Percentiles rank a stretch among this genome's conserved stretches.
phyloP scores from a whole-genome alignment of 164 flowering plant genomes.

The Vitis vinifera region DNA sequence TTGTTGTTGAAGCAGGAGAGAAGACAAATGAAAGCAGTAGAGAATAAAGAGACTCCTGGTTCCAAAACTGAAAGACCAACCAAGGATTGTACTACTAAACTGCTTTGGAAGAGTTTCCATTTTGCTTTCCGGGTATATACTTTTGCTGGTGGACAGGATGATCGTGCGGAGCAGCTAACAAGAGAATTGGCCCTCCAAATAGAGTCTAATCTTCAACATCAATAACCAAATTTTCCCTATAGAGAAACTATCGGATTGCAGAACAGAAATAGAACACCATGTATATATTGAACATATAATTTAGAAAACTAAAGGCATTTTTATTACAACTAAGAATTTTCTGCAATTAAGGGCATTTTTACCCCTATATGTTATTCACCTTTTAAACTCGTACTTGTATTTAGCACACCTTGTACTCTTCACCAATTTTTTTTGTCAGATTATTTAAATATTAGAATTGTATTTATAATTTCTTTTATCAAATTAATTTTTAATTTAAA shows the following conservation, averaged over 20 bases:
- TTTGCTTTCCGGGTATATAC: conserved; percentile 75
- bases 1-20: conserved; percentile 36
- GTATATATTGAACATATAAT: too few species aligned
- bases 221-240: background rate
- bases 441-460: too few species aligned
- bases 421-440: too few species aligned
- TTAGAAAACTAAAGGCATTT: too few species aligned
- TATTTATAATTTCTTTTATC: too few species aligned
- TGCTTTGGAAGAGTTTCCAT: conserved; percentile 85
- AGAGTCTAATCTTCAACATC: conserved; percentile 34
- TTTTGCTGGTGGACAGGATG: conserved; percentile 89
- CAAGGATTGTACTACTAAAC: conserved; percentile 37
- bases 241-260: background rate
- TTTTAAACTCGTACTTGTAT: too few species aligned
- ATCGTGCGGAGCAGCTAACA: conserved; percentile 69
- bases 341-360: too few species aligned
- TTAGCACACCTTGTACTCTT: too few species aligned
- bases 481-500: too few species aligned
- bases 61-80: conserved; percentile 30
- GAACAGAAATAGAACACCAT: too few species aligned
- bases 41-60: conserved; percentile 11
- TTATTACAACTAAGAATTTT: too few species aligned
- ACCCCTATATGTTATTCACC: too few species aligned
- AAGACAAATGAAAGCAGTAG: conserved; percentile 37
- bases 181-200: conserved; percentile 74